A percentile compares a stretch with the other conserved stretches of the same genome.
phyloP scores from a whole-genome alignment of 2,329 filamentous ascomycete genomes.

The Verticillium zaregamsianum region DNA sequence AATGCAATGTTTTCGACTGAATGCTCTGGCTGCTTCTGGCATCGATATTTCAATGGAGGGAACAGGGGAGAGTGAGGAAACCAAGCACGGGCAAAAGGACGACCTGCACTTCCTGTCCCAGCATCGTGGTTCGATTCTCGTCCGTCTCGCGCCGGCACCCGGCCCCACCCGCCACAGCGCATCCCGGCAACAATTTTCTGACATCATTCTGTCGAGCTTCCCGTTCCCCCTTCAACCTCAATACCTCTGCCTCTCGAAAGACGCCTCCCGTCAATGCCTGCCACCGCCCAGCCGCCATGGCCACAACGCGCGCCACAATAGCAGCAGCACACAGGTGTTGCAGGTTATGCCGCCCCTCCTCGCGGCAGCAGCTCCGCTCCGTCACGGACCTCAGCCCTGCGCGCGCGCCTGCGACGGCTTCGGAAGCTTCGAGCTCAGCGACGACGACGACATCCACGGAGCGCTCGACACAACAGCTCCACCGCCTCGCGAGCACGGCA shows the following conservation, averaged over 20 bases:
- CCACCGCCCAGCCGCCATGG: not conserved
- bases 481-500: not conserved
- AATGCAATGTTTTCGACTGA: too few relatives aligned
- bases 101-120: not conserved
- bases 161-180: not conserved
- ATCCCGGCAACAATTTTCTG: not conserved
- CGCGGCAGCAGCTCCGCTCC: not conserved
- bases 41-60: too few relatives aligned
- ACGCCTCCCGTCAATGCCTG: not conserved
- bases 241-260: not conserved
- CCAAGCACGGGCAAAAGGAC: too few relatives aligned
- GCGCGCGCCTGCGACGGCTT: not conserved
- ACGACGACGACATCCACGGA: too few relatives aligned
- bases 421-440: not conserved
- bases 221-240: not conserved
- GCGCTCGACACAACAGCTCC: not conserved
- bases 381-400: not conserved
- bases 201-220: not conserved
- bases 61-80: too few relatives aligned
- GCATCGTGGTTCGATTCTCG: not conserved
- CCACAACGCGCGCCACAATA: not conserved
- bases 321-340: not conserved
- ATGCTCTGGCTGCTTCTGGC: too few relatives aligned
- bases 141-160: not conserved
- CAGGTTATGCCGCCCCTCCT: not conserved